A percentile compares a stretch with the other conserved stretches of the same genome.
phyloP scores from a whole-genome alignment of 768 basidiomycete species.

The Hericium erinaceus region DNA sequence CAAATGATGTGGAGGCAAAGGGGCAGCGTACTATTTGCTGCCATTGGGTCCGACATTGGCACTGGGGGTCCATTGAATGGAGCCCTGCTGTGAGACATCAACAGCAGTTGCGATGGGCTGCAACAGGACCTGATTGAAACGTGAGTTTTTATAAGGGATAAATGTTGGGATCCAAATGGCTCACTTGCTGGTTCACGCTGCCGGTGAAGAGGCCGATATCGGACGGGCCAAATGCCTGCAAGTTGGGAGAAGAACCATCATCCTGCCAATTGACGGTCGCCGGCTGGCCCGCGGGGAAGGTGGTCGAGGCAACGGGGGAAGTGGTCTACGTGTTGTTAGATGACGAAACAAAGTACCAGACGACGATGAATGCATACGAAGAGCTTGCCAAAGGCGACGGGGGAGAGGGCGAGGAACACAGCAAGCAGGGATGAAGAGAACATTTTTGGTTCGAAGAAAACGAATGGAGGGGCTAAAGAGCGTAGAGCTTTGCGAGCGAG shows the following conservation, averaged over 20 bases:
- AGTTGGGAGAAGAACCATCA: slow-evolving; percentile 34
- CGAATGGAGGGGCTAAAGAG: slow-evolving; percentile 11
- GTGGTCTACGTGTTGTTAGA: slow-evolving; percentile 38
- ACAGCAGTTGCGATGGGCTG: slow-evolving; percentile 39
- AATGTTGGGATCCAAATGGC: not conserved
- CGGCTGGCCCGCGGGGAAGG: slow-evolving; percentile 39
- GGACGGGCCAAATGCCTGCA: slow-evolving; percentile 41
- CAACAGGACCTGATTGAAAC: slow-evolving; percentile 36
- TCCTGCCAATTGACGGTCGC: slow-evolving; percentile 55
- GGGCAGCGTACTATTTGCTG: slow-evolving; percentile 44
- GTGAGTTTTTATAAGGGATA: slow-evolving; percentile 7
- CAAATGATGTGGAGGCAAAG: not conserved
- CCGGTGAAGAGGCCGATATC: slow-evolving; percentile 56
- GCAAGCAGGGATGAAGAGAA: slow-evolving; percentile 5
- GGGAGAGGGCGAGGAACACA: slow-evolving; percentile 5
- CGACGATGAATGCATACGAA: slow-evolving; percentile 4
- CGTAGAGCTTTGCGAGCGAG: slow-evolving; percentile 1
- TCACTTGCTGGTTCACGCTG: slow-evolving; percentile 52
- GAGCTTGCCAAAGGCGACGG: slow-evolving; percentile 5
- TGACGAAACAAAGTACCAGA: not conserved
- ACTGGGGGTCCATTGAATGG: slow-evolving; percentile 43
- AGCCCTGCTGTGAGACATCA: slow-evolving; percentile 40
- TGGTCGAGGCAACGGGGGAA: slow-evolving; percentile 36
- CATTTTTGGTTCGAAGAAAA: slow-evolving; percentile 9
- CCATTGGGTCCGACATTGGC: slow-evolving; percentile 45